Percentiles rank a stretch among this genome's conserved stretches.
Evolutionary conservation across 2,329 filamentous ascomycete genomes (phyloP).

Genomic region (Septoria linicola): DNA sequence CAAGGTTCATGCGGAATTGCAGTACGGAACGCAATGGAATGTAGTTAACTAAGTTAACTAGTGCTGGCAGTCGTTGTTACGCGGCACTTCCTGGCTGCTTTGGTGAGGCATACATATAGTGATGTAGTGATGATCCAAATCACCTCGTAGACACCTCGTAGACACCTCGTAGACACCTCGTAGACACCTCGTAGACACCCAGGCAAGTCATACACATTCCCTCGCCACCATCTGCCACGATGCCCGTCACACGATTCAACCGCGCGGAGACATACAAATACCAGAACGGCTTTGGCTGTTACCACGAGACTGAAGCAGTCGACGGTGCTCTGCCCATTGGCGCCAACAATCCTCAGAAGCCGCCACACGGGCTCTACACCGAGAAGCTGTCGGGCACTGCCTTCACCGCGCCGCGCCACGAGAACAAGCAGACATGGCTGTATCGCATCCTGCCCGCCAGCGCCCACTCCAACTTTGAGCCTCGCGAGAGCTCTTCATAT

Average conservation of each 20-base stretch:
- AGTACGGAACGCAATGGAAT: conserved; percentile 6
- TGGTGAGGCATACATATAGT: too few species aligned
- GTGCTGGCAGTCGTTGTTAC: too few species aligned
- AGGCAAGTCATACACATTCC: neutral
- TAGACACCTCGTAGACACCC: neutral
- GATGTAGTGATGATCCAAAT: too few species aligned
- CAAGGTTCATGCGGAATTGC: too few species aligned
- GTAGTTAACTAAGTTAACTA: too few species aligned
- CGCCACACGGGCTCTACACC: conserved; percentile 73
- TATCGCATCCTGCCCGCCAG: conserved; percentile 59
- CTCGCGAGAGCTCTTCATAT: conserved; percentile 49
- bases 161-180: too few species aligned
- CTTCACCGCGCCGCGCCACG: conserved; percentile 57
- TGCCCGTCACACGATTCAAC: conserved; percentile 65
- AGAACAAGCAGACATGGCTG: conserved; percentile 60
- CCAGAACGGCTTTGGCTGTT: conserved; percentile 73
- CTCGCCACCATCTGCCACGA: conserved; percentile 40
- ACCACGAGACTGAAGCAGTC: conserved; percentile 79
- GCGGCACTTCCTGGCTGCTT: too few species aligned
- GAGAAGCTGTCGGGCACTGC: conserved; percentile 66
- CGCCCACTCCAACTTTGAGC: conserved; percentile 56
- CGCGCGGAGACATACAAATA: conserved; percentile 71
- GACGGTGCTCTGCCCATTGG: conserved; percentile 71
- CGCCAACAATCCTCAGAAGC: conserved; percentile 80
- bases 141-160: too few species aligned